Conservation (phyloP, 805 yeast genomes). For the Schizosaccharomyces lindneri region DNA sequence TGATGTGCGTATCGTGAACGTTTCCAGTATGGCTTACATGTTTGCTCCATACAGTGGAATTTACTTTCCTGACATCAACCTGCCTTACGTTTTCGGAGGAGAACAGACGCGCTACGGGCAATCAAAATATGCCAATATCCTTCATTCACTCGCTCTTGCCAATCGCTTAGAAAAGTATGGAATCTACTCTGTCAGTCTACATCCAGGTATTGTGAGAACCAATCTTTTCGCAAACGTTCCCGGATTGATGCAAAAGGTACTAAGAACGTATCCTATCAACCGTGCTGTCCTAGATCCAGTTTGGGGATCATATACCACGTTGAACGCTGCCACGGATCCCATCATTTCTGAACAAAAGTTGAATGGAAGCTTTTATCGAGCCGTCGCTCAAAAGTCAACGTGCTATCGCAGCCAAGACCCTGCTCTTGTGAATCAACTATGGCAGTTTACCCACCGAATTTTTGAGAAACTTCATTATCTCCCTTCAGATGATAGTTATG, state of each 20-base stretch:
- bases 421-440: neutral
- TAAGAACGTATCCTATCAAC: neutral
- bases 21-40: slow-evolving; percentile 6
- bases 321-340: neutral
- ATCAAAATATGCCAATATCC: slow-evolving; percentile 6
- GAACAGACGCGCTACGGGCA: slow-evolving; percentile 5
- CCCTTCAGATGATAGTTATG: neutral
- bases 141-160: slow-evolving; percentile 6
- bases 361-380: neutral
- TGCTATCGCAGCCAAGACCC: neutral
- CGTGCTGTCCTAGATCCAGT: neutral
- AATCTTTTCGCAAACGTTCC: slow-evolving; percentile 2
- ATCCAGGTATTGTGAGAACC: slow-evolving; percentile 8
- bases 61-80: slow-evolving; percentile 5
- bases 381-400: neutral
- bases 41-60: slow-evolving; percentile 1
- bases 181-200: slow-evolving; percentile 5
- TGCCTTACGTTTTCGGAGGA: neutral
- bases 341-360: neutral
- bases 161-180: slow-evolving; percentile 5
- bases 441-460: neutral
- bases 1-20: slow-evolving; percentile 6
- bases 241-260: neutral
- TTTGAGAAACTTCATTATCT: neutral
- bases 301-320: neutral